Base-by-base conservation (phyloP, 352 stramenopile species). In the Chrysophaeum taylorii region DNA sequence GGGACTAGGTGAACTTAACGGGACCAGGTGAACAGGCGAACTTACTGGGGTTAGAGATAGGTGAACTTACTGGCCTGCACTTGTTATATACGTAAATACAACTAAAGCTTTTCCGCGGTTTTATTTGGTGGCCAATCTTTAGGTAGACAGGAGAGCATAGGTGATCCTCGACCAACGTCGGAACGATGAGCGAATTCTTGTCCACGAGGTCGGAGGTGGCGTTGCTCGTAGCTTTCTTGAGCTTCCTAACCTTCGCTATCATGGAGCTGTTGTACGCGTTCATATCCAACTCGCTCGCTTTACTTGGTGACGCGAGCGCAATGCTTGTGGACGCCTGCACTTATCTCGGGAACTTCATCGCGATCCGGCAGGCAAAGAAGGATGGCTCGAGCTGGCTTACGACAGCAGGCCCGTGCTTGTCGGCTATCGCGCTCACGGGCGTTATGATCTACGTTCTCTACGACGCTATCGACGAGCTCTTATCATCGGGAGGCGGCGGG, bases 241-340 rank as follows among this genome's bases (percentile, higher is more conserved):
- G 27, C 7, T 63, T 63, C 52, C 25, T 63, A 2, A 33, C 2
- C 25, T 63, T 63, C 23, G 25, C 52, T 2, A 25, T 63, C 27
- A 23, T 63, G 15, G 52, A 63, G 52, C 36, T 63, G 52, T 14
- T 63, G 27, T 63, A 27, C 52, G 52, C 52, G 2, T 63, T 39
- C 33, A 5, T 33, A 15, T 41, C 9, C 33, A 9, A 63, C 33
- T 36, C 7, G 7, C 25, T 63, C 9, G 14, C 52, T 12, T 33
- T 63, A 33, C 33, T 63, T 15, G 52, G 52, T 33, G 52, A 63
- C 52, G 7, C 52, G 12, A n/a, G 16, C 52, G 52, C 52, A 2
- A 63, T 63, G 52, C 4, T 63, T 15, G 52, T 63, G 5, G 52
- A 63, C 52, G 7, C 52, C 7, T 9, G 2, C 7, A 63, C 52